These are phyloP conservation scores for Rhodamnia rubescens DNA, from an alignment of 345 rosid genomes.

Conservation along the genomic window DNA sequence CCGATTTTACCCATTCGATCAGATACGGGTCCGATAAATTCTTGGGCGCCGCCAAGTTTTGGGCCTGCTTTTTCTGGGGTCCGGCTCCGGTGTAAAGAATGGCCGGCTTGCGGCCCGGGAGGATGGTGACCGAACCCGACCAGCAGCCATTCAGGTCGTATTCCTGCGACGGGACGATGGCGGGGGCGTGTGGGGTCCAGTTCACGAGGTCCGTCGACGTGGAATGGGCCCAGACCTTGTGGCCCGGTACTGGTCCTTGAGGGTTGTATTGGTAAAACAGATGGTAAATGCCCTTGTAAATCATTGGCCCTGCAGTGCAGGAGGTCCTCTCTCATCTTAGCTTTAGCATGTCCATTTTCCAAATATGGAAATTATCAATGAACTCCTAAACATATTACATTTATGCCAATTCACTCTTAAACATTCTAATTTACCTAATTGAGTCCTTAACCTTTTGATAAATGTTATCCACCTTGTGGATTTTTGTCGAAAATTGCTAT, in stretches of 20 bases:
- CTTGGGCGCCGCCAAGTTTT: conserved; percentile 44
- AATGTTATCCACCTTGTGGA: no score
- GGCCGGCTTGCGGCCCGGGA: conserved; percentile 32
- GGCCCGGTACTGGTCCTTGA: conserved; percentile 34
- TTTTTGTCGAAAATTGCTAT: no score
- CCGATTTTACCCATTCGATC: conserved; percentile 34
- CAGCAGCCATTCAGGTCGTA: conserved; percentile 56
- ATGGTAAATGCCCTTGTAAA: conserved; percentile 42
- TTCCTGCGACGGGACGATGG: conserved; percentile 43
- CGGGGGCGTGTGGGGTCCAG: conserved; percentile 23
- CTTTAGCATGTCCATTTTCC: not conserved
- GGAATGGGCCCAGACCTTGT: conserved; percentile 59
- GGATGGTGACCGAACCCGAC: conserved; percentile 70
- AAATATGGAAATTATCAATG: not conserved
- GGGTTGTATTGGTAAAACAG: conserved; percentile 52
- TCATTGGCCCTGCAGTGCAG: conserved; percentile 30
- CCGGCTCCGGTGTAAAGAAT: conserved; percentile 59
- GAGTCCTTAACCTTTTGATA: no score
- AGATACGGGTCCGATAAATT: conserved; percentile 51
- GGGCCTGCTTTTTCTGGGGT: conserved; percentile 52
- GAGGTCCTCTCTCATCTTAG: no score
- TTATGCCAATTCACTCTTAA: no score
- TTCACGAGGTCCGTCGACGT: conserved; percentile 47
- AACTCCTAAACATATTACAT: no score
- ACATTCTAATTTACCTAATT: no score